These are phyloP conservation scores for Ustulina deusta DNA, from an alignment of 2,329 filamentous ascomycete genomes.

Conservation along the genomic window DNA sequence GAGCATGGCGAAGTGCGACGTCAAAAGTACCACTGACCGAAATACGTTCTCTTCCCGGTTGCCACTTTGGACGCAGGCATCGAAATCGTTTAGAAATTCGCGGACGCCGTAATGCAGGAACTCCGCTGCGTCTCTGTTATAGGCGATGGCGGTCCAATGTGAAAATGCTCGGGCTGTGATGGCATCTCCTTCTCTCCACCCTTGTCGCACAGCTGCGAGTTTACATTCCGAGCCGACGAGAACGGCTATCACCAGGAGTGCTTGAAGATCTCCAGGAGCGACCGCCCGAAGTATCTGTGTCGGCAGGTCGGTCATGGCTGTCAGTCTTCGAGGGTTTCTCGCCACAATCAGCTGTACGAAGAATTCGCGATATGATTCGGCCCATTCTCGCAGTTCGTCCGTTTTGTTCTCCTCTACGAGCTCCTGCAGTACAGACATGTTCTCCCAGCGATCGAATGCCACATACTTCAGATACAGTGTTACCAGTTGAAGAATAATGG, in stretches of 20 bases:
- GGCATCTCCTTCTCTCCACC: constrained; percentile 17
- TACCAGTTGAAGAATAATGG: background rate
- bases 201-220: background rate
- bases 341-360: background rate
- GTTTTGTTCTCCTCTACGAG: constrained; percentile 13
- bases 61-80: constrained; percentile 11
- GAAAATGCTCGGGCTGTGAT: background rate
- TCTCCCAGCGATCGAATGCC: constrained; percentile 5
- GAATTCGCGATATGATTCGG: background rate
- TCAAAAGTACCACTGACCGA: constrained; percentile 2
- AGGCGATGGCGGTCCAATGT: constrained; percentile 4
- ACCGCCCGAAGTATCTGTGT: background rate
- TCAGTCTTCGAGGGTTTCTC: background rate
- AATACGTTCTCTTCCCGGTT: background rate
- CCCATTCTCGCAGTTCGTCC: constrained; percentile 11
- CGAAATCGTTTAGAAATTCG: constrained; percentile 5
- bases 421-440: constrained; percentile 10
- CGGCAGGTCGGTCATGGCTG: background rate
- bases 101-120: constrained; percentile 6
- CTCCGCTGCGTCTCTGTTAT: background rate
- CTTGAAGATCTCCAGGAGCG: background rate
- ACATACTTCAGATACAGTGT: constrained; percentile 1
- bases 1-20: constrained; percentile 4
- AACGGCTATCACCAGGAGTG: background rate
- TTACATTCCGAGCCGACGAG: background rate